Conservation (phyloP, 495 filamentous ascomycete genomes). For the Pyrenopolyporus hunteri region DNA sequence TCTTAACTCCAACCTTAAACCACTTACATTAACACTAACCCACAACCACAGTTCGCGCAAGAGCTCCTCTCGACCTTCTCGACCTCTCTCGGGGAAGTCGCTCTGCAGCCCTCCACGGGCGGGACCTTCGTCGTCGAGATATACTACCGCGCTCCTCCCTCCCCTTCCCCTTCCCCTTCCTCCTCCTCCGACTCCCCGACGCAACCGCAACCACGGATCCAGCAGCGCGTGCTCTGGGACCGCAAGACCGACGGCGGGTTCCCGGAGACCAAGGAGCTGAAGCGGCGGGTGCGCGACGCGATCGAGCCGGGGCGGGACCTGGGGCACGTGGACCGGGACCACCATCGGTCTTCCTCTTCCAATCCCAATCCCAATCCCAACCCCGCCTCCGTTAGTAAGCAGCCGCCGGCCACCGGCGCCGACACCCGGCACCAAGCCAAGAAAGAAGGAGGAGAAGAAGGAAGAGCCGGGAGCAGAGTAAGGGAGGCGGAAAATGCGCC, state of each 20-base stretch:
- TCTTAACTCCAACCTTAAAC: too few species aligned
- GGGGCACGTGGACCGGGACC: slow-evolving; percentile 77
- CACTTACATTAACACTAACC: not conserved
- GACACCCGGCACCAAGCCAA: too few species aligned
- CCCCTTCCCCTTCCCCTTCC: slow-evolving; percentile 4
- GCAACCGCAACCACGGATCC: too few species aligned
- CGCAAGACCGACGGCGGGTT: slow-evolving; percentile 88
- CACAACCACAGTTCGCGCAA: slow-evolving; percentile 75
- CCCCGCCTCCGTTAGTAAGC: not conserved
- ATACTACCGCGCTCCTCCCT: slow-evolving; percentile 42
- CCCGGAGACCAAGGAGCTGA: slow-evolving; percentile 90
- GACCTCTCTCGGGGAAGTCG: slow-evolving; percentile 83
- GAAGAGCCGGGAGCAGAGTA: too few species aligned
- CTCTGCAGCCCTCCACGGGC: slow-evolving; percentile 85
- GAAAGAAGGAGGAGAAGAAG: too few species aligned
- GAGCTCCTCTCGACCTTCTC: slow-evolving; percentile 97
- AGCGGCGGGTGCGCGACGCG: slow-evolving; percentile 82
- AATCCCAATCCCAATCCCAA: too few species aligned
- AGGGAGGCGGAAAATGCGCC: slow-evolving; percentile 11
- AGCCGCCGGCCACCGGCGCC: too few species aligned
- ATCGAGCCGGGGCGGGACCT: slow-evolving; percentile 78
- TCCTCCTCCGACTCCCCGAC: slow-evolving; percentile 63
- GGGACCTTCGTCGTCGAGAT: slow-evolving; percentile 81
- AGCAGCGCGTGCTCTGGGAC: slow-evolving; percentile 74
- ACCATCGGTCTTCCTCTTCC: too few species aligned